phyloP scores from a whole-genome alignment of 805 yeast genomes.

The Nakazawaea molendinolei region DNA sequence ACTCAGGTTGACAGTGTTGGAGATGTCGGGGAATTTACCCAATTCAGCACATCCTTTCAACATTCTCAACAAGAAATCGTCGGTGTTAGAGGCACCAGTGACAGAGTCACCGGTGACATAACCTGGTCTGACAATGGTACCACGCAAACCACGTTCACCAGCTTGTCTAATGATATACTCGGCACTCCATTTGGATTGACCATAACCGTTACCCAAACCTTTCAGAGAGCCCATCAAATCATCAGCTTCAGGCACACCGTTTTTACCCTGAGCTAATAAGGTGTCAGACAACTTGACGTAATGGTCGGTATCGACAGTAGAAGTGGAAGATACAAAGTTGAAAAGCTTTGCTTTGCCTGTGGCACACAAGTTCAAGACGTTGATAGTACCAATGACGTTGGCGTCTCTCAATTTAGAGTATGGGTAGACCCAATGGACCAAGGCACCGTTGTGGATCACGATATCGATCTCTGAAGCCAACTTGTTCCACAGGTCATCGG shows the following conservation, averaged over 20 bases:
- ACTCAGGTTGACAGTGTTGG: constrained; percentile 88
- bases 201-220: constrained; percentile 90
- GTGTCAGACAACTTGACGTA: constrained; percentile 73
- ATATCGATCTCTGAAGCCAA: constrained; percentile 64
- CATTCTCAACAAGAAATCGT: constrained; percentile 91
- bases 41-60: constrained; percentile 90
- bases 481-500: constrained; percentile 46
- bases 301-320: constrained; percentile 81
- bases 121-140: constrained; percentile 92
- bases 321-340: constrained; percentile 92
- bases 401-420: constrained; percentile 86
- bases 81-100: constrained; percentile 91
- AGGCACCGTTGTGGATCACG: constrained; percentile 93
- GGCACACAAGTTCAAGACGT: constrained; percentile 72
- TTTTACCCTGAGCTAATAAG: constrained; percentile 51
- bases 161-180: constrained; percentile 86
- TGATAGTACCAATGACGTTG: constrained; percentile 82
- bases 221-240: constrained; percentile 71
- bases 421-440: constrained; percentile 98
- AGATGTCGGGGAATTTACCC: constrained; percentile 78
- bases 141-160: constrained; percentile 80
- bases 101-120: constrained; percentile 82
- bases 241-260: constrained; percentile 79
- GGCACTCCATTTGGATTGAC: constrained; percentile 97
- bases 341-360: constrained; percentile 80